Percentiles rank a stretch among this genome's conserved stretches.
phyloP scores from a whole-genome alignment of 2,329 filamentous ascomycete genomes.

The Exophiala sideris region DNA sequence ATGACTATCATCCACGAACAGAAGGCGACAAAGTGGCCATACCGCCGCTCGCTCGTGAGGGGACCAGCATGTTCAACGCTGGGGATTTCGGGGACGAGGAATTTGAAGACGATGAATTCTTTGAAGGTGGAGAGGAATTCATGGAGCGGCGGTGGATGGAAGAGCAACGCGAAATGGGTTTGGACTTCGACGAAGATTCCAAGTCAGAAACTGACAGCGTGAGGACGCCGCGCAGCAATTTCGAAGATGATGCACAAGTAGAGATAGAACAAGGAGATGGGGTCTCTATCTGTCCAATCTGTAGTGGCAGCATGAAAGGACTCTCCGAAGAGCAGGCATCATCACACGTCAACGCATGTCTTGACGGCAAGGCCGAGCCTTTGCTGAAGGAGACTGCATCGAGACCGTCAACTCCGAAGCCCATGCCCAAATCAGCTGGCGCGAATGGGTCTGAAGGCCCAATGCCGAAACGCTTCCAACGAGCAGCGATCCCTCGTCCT shows the following conservation, averaged over 20 bases:
- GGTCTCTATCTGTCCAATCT: slow-evolving; percentile 68
- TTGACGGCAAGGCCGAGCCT: slow-evolving; percentile 74
- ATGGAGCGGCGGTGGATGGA: slow-evolving; percentile 69
- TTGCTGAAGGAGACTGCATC: slow-evolving; percentile 39
- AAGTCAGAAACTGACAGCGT: slow-evolving; percentile 45
- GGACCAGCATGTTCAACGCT: slow-evolving; percentile 42
- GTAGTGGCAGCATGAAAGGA: slow-evolving; percentile 61
- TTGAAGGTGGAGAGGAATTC: slow-evolving; percentile 62
- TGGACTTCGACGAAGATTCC: slow-evolving; percentile 48
- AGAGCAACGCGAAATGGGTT: slow-evolving; percentile 58
- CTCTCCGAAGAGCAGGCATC: slow-evolving; percentile 61
- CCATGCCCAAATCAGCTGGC: slow-evolving; percentile 9
- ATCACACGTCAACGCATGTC: slow-evolving; percentile 85
- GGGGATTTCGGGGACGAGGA: slow-evolving; percentile 54
- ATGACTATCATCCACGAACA: slow-evolving; percentile 23
- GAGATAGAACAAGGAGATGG: slow-evolving; percentile 23
- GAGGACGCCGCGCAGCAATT: slow-evolving; percentile 16
- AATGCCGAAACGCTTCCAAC: slow-evolving; percentile 59
- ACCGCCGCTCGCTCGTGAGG: slow-evolving; percentile 51
- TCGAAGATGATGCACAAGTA: slow-evolving; percentile 23
- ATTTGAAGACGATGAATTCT: slow-evolving; percentile 60
- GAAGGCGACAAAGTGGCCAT: slow-evolving; percentile 16
- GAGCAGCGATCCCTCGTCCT: slow-evolving; percentile 68
- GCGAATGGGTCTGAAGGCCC: slow-evolving; percentile 36
- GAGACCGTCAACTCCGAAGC: slow-evolving; percentile 1